phyloP scores from a whole-genome alignment of 805 yeast species.

The Pichia exigua region DNA sequence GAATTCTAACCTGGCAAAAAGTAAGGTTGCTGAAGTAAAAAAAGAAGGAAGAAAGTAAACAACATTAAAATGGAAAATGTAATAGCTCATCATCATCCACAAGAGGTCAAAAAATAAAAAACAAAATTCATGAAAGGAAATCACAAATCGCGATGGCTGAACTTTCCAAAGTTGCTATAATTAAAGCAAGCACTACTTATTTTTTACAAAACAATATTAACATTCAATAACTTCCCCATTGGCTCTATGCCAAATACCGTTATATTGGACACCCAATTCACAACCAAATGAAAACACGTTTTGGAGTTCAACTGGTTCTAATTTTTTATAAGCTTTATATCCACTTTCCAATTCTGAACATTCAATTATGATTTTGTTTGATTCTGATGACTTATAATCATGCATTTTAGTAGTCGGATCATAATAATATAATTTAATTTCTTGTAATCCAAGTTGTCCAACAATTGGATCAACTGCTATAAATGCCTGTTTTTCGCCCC shows the following conservation, averaged over 20 bases:
- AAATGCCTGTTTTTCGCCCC: conserved; percentile 64
- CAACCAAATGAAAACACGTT: conserved; percentile 28
- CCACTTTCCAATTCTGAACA: conserved; percentile 18
- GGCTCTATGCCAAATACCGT: conserved; percentile 27
- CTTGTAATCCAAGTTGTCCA: conserved; percentile 17
- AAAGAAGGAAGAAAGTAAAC: neutral
- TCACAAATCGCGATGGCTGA: neutral
- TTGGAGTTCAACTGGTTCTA: conserved; percentile 6
- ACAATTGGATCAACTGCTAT: conserved; percentile 61
- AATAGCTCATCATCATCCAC: neutral
- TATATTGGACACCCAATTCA: conserved; percentile 26
- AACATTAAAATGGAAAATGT: neutral
- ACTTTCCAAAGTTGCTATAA: neutral
- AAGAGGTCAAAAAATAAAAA: neutral
- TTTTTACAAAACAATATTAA: neutral
- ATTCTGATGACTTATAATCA: neutral
- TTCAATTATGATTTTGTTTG: conserved; percentile 15
- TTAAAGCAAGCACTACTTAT: too few species aligned
- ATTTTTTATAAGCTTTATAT: conserved; percentile 5
- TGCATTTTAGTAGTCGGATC: neutral
- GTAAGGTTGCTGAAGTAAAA: too few species aligned
- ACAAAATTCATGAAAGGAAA: neutral
- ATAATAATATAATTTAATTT: conserved; percentile 17
- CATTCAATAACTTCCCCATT: conserved; percentile 24
- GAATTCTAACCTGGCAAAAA: neutral